Conservation (phyloP, 2,329 filamentous ascomycete genomes). For the Tolypocladium cylindrosporum region DNA sequence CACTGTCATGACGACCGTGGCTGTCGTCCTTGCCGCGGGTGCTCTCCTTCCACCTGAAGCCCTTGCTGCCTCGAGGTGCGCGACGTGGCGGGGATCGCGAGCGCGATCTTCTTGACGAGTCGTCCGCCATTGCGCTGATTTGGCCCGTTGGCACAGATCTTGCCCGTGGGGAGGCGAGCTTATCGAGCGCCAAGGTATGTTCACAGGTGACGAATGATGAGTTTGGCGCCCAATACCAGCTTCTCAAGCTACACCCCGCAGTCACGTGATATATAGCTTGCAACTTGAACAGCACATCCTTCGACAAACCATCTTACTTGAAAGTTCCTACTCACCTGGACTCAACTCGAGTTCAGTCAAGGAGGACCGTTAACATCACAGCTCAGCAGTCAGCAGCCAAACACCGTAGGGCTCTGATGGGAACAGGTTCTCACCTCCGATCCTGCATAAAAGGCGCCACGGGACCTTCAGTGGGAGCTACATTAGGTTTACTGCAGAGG, state of each 20-base stretch:
- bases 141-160: not conserved
- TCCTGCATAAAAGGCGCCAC: not conserved
- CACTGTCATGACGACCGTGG: constrained; percentile 22
- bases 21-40: constrained; percentile 36
- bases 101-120: constrained; percentile 12
- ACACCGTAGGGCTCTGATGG: too few relatives aligned
- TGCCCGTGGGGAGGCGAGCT: not conserved
- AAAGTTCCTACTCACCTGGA: too few relatives aligned
- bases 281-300: too few relatives aligned
- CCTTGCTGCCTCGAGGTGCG: constrained; percentile 15
- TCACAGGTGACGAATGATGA: not conserved
- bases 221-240: not conserved
- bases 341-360: too few relatives aligned
- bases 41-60: constrained; percentile 51
- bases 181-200: not conserved
- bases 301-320: too few relatives aligned
- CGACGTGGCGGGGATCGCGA: constrained; percentile 16
- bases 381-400: too few relatives aligned
- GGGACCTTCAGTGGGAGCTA: not conserved
- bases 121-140: constrained; percentile 11
- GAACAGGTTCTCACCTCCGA: too few relatives aligned
- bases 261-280: not conserved
- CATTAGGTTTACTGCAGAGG: not conserved
- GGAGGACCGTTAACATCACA: too few relatives aligned
- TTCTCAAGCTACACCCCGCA: not conserved